A percentile compares a stretch with the other conserved stretches of the same genome.
phyloP scores from a whole-genome alignment of 2,329 filamentous ascomycete genomes.

The Aspergillus ochraceus region DNA sequence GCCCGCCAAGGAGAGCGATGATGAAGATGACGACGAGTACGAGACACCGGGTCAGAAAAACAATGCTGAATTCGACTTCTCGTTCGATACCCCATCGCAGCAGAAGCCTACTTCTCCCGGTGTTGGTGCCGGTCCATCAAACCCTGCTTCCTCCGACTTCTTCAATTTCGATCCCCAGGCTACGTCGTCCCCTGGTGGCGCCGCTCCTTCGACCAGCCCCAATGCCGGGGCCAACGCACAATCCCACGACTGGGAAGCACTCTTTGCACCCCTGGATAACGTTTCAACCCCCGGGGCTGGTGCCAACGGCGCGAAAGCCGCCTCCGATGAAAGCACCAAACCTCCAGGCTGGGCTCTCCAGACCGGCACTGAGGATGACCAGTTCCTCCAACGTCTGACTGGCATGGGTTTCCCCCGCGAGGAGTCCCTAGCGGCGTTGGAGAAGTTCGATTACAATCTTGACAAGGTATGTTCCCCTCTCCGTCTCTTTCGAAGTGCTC shows the following conservation, averaged over 20 bases:
- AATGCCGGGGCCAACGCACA: constrained; percentile 40
- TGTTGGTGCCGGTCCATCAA: constrained; percentile 15
- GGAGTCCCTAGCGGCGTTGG: constrained; percentile 75
- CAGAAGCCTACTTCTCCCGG: constrained; percentile 26
- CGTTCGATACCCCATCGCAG: constrained; percentile 44
- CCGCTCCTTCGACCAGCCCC: constrained; percentile 40
- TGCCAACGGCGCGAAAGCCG: constrained; percentile 18
- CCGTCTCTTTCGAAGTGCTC: background rate
- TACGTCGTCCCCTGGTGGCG: constrained; percentile 39
- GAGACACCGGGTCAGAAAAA: constrained; percentile 34
- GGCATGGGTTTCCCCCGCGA: constrained; percentile 81
- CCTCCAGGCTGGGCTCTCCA: constrained; percentile 67
- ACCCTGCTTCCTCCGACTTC: constrained; percentile 35
- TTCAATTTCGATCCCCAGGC: constrained; percentile 39
- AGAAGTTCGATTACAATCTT: constrained; percentile 95
- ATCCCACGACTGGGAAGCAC: constrained; percentile 87
- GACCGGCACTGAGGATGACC: constrained; percentile 80
- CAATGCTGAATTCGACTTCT: constrained; percentile 46
- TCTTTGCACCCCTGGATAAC: constrained; percentile 78
- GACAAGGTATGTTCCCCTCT: constrained; percentile 70
- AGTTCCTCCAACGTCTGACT: constrained; percentile 84
- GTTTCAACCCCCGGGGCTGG: constrained; percentile 23
- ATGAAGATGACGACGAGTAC: constrained; percentile 59
- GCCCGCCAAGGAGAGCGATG: constrained; percentile 45
- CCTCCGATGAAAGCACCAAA: constrained; percentile 18